A percentile compares a stretch with the other conserved stretches of the same genome.
These are phyloP conservation scores for Teratosphaeria nubilosa DNA, from an alignment of 2,329 filamentous ascomycete species.

Conservation along the genomic window DNA sequence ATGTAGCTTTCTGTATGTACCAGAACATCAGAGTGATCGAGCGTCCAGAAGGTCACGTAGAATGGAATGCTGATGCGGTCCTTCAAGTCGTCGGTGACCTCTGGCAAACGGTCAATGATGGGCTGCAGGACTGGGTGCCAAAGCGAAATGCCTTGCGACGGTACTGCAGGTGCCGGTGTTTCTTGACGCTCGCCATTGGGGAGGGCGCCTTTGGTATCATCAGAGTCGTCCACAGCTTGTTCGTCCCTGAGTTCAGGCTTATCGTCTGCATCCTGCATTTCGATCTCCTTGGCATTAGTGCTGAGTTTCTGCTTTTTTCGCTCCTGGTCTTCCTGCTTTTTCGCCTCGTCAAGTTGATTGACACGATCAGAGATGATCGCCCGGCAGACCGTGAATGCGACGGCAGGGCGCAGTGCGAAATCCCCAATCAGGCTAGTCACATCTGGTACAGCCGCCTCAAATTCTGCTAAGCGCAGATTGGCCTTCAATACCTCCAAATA, in stretches of 20 bases:
- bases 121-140: slow-evolving; percentile 64
- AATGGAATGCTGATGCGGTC: slow-evolving; percentile 66
- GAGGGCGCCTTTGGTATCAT: background rate
- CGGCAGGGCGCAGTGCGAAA: slow-evolving; percentile 66
- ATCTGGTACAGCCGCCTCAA: slow-evolving; percentile 67
- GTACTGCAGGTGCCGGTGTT: slow-evolving; percentile 2
- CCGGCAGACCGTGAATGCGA: slow-evolving; percentile 79
- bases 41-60: slow-evolving; percentile 85
- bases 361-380: slow-evolving; percentile 62
- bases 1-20: slow-evolving; percentile 70
- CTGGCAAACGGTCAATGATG: slow-evolving; percentile 59
- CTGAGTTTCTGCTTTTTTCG: slow-evolving; percentile 16
- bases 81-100: slow-evolving; percentile 52
- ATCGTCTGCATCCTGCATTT: slow-evolving; percentile 34
- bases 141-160: slow-evolving; percentile 26
- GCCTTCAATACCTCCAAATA: slow-evolving; percentile 82
- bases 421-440: slow-evolving; percentile 64
- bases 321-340: slow-evolving; percentile 23
- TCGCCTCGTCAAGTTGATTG: slow-evolving; percentile 29
- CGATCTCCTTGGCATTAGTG: slow-evolving; percentile 35
- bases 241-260: slow-evolving; percentile 1
- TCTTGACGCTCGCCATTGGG: slow-evolving; percentile 3
- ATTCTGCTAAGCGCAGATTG: slow-evolving; percentile 65
- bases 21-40: slow-evolving; percentile 71
- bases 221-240: background rate